phyloP scores from a whole-genome alignment of 2,329 filamentous ascomycete genomes.

The Sclerotiophoma versabilis region DNA sequence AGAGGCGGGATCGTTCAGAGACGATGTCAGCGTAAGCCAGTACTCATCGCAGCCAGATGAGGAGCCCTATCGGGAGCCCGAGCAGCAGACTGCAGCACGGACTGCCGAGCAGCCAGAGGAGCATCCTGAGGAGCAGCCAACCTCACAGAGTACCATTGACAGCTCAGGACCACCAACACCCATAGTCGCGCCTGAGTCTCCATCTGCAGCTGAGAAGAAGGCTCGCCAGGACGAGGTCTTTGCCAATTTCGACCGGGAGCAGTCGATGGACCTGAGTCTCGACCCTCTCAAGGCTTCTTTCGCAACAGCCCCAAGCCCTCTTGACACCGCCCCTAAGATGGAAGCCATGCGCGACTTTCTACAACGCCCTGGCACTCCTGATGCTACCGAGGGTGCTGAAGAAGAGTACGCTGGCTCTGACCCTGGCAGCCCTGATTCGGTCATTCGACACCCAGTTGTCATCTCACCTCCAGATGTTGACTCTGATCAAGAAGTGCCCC shows the following conservation, averaged over 20 bases:
- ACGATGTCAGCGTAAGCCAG: slow-evolving; percentile 60
- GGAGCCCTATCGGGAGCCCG: slow-evolving; percentile 18
- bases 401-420: slow-evolving; percentile 59
- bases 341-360: slow-evolving; percentile 50
- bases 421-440: slow-evolving; percentile 82
- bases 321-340: slow-evolving; percentile 46
- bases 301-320: slow-evolving; percentile 37
- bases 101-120: neutral
- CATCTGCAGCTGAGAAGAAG: slow-evolving; percentile 39
- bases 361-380: slow-evolving; percentile 61
- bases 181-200: slow-evolving; percentile 41
- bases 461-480: slow-evolving; percentile 48
- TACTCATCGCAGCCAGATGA: slow-evolving; percentile 59
- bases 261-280: slow-evolving; percentile 63
- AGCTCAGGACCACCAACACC: slow-evolving; percentile 57
- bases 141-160: slow-evolving; percentile 46
- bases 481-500: slow-evolving; percentile 74
- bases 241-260: slow-evolving; percentile 54
- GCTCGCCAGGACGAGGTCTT: slow-evolving; percentile 55
- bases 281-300: slow-evolving; percentile 60
- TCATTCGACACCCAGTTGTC: slow-evolving; percentile 77
- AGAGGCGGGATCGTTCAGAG: slow-evolving; percentile 49
- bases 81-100: neutral
- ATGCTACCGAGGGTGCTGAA: slow-evolving; percentile 55
- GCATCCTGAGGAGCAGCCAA: slow-evolving; percentile 40